These are phyloP conservation scores for Jaapia argillacea DNA, from an alignment of 768 basidiomycete species.

Conservation along the genomic window DNA sequence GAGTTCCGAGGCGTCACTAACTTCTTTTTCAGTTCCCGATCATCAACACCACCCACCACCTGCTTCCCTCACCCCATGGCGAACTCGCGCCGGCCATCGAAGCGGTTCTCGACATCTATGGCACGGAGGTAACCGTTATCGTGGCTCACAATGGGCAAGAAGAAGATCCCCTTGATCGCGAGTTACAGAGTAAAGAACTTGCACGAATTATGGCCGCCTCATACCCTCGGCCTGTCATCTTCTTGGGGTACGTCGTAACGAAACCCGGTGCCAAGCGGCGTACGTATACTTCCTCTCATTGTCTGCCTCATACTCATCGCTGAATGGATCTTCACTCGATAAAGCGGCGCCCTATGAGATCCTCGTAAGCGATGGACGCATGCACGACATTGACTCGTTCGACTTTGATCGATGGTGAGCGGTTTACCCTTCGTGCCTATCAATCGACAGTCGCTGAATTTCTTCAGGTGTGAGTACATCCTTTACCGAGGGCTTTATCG, in stretches of 20 bases:
- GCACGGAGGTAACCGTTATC: constrained; percentile 71
- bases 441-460: not conserved
- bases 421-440: not conserved
- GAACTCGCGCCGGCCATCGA: constrained; percentile 89
- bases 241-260: constrained; percentile 76
- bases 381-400: constrained; percentile 72
- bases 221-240: constrained; percentile 66
- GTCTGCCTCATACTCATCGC: constrained; percentile 1
- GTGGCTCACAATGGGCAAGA: constrained; percentile 93
- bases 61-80: constrained; percentile 77
- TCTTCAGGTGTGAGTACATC: constrained; percentile 83
- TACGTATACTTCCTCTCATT: constrained; percentile 23
- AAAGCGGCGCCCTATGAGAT: constrained; percentile 70
- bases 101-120: constrained; percentile 72
- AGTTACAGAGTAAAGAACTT: constrained; percentile 73
- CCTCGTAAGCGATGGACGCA: constrained; percentile 63
- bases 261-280: constrained; percentile 53
- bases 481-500: constrained; percentile 73
- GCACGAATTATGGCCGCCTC: constrained; percentile 67
- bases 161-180: constrained; percentile 82
- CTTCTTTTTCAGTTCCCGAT: constrained; percentile 62
- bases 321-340: constrained; percentile 6
- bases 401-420: constrained; percentile 63
- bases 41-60: constrained; percentile 74
- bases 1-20: not conserved